These are phyloP conservation scores for Cicer cuneatum DNA, from an alignment of 306 rosid genomes.

Conservation along the genomic window DNA sequence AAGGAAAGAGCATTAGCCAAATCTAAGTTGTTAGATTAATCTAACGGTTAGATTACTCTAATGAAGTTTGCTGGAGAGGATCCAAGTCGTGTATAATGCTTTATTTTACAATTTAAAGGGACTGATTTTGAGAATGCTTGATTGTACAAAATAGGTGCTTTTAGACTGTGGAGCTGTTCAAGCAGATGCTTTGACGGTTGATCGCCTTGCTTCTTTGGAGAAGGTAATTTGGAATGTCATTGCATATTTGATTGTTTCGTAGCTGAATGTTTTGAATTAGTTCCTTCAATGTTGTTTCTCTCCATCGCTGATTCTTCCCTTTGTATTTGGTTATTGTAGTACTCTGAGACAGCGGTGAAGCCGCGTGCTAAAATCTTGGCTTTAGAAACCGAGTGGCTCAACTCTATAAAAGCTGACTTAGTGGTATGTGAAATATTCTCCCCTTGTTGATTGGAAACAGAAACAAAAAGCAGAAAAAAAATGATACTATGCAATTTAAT, in stretches of 20 bases:
- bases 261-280: not conserved
- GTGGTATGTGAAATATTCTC: conserved; percentile 66
- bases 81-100: not conserved
- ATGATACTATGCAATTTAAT: conserved; percentile 8
- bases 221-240: conserved; percentile 58
- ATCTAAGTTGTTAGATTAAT: not conserved
- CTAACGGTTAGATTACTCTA: not conserved
- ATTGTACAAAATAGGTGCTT: conserved; percentile 63
- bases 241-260: conserved; percentile 22
- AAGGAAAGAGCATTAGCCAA: conserved; percentile 6
- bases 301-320: conserved; percentile 18
- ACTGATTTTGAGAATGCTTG: not conserved
- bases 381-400: conserved; percentile 81
- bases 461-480: conserved; percentile 16
- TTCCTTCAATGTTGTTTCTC: conserved; percentile 14
- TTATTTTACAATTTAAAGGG: conserved; percentile 2
- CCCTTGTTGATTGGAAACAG: conserved; percentile 10
- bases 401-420: conserved; percentile 87
- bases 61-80: not conserved
- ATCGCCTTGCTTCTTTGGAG: conserved; percentile 95
- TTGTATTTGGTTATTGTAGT: conserved; percentile 54
- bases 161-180: conserved; percentile 98
- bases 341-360: conserved; percentile 87
- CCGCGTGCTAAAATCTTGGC: conserved; percentile 79
- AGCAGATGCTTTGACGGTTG: conserved; percentile 94